Evolutionary conservation across 495 filamentous ascomycete genomes (phyloP).

Genomic region (Penicillium riverlandense): DNA sequence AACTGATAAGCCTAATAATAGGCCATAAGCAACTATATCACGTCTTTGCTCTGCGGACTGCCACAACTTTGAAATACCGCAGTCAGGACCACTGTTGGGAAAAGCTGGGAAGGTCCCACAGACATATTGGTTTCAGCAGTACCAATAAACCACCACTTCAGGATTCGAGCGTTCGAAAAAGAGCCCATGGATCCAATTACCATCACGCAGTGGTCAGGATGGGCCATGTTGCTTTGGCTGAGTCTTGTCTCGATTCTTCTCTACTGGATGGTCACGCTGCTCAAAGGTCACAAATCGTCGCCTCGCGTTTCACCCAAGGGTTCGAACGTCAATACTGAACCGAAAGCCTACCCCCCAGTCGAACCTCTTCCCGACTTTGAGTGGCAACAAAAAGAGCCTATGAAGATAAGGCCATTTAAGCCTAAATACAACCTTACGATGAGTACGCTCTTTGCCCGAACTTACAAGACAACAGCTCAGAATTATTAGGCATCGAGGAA

Average conservation of each 20-base stretch:
- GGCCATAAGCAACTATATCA: no score
- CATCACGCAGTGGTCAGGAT: slow-evolving; percentile 1
- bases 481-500: slow-evolving; percentile 11
- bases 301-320: not conserved
- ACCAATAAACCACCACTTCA: no score
- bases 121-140: no score
- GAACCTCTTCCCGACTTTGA: slow-evolving; percentile 48
- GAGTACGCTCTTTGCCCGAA: slow-evolving; percentile 35
- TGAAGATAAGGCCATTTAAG: slow-evolving; percentile 59
- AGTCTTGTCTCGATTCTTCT: slow-evolving; percentile 1
- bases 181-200: not conserved
- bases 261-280: not conserved
- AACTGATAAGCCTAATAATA: no score
- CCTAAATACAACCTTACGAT: slow-evolving; percentile 64
- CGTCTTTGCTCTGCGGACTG: no score
- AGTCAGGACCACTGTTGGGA: no score
- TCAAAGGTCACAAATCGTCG: not conserved
- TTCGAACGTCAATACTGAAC: not conserved
- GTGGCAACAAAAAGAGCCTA: slow-evolving; percentile 45
- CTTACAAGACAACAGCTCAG: not conserved
- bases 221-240: slow-evolving; percentile 2
- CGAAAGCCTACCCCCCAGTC: slow-evolving; percentile 28
- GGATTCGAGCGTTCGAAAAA: no score
- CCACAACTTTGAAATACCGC: no score
- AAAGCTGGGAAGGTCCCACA: no score